phyloP scores from a whole-genome alignment of 164 flowering plant genomes.

The Aristolochia contorta region DNA sequence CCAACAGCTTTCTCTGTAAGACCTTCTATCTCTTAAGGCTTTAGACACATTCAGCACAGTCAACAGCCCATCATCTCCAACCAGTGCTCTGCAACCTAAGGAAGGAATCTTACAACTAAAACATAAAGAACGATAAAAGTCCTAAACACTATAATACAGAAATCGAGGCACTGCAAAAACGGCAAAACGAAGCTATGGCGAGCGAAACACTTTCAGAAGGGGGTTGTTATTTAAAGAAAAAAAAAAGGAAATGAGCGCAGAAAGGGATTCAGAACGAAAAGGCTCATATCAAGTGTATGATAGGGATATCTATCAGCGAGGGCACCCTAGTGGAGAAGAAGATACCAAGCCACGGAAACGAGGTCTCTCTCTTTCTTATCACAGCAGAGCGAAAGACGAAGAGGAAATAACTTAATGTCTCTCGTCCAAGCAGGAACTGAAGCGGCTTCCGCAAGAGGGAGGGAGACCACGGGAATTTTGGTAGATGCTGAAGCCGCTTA shows the following conservation, averaged over 20 bases:
- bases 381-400: slow-evolving; percentile 2
- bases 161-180: too few species aligned
- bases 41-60: slow-evolving; percentile 24
- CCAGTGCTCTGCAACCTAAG: too few species aligned
- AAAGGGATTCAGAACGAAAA: not conserved
- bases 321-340: slow-evolving; percentile 16
- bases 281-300: slow-evolving; percentile 66
- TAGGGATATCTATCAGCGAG: slow-evolving; percentile 29
- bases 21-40: not conserved
- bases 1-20: not conserved
- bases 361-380: slow-evolving; percentile 75
- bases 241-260: not conserved
- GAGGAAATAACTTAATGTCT: not conserved
- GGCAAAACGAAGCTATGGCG: not conserved
- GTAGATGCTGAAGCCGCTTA: too few species aligned
- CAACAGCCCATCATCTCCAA: slow-evolving; percentile 1
- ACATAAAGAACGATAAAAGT: too few species aligned
- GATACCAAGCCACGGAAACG: slow-evolving; percentile 15
- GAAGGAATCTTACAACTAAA: too few species aligned
- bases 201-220: not conserved
- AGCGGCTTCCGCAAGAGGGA: too few species aligned
- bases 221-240: not conserved
- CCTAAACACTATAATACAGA: too few species aligned
- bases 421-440: too few species aligned
- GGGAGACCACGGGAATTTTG: too few species aligned